These are phyloP conservation scores for Viola pubescens DNA, from an alignment of 441 rosid genomes.

Conservation along the genomic window DNA sequence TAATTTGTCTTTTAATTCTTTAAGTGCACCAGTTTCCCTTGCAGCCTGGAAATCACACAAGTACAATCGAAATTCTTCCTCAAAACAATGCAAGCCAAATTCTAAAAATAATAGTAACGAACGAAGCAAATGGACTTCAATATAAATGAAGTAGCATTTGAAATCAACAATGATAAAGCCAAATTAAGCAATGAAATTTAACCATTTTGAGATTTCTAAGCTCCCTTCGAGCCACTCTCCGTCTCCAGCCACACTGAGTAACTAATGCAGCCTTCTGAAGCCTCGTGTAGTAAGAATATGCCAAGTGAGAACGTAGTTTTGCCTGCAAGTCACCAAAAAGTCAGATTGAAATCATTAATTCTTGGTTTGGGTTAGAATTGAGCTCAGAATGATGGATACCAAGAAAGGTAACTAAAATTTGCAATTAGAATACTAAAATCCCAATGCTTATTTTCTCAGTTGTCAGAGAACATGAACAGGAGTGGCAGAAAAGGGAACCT, in stretches of 20 bases:
- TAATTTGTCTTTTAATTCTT: constrained; percentile 92
- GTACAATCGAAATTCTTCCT: constrained; percentile 14
- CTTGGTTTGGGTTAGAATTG: background rate
- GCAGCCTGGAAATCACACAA: constrained; percentile 61
- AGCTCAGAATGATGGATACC: constrained; percentile 5
- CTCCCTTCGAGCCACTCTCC: constrained; percentile 91
- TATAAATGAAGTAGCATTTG: background rate
- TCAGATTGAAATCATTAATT: constrained; percentile 4
- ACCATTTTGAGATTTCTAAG: constrained; percentile 94
- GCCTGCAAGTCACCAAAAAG: constrained; percentile 50
- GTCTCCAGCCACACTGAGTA: constrained; percentile 98
- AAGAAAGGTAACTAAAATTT: constrained; percentile 13
- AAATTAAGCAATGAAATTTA: constrained; percentile 20
- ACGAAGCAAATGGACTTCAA: background rate
- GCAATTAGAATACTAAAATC: constrained; percentile 8
- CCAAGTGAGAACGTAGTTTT: constrained; percentile 56
- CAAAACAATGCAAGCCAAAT: constrained; percentile 6
- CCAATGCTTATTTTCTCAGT: constrained; percentile 13
- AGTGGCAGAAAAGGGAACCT: constrained; percentile 44
- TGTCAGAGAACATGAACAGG: constrained; percentile 18
- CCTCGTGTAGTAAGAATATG: constrained; percentile 59
- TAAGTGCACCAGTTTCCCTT: constrained; percentile 96
- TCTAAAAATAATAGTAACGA: background rate
- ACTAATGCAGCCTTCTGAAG: constrained; percentile 80
- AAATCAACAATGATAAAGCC: no score